Conservation (phyloP, 1,284 basidiomycete species). For the Malassezia dermatis region DNA sequence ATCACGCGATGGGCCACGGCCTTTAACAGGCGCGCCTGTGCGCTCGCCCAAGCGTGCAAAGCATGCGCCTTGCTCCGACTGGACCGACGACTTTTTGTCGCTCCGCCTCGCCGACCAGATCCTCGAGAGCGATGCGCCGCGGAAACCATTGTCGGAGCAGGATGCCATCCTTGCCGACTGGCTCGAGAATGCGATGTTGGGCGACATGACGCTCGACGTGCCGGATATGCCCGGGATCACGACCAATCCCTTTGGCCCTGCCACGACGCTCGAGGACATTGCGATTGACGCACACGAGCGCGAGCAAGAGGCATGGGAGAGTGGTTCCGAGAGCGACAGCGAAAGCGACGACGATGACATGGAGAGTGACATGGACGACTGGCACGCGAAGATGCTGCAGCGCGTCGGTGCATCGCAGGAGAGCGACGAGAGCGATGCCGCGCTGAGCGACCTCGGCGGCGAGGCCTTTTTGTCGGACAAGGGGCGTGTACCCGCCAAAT, state of each 20-base stretch:
- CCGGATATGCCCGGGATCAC: not conserved
- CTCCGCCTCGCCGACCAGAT: conserved; percentile 3
- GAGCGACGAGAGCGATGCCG: not conserved
- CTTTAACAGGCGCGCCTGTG: not conserved
- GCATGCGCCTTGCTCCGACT: not conserved
- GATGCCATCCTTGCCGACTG: conserved; percentile 41
- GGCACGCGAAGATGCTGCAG: not conserved
- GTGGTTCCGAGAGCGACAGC: conserved; percentile 12
- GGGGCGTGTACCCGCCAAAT: not conserved
- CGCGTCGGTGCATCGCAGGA: not conserved
- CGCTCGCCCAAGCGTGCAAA: not conserved
- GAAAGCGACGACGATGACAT: conserved; percentile 16
- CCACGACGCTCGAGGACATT: conserved; percentile 12
- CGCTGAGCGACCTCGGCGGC: not conserved
- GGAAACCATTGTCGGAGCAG: conserved; percentile 23
- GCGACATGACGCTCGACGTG: conserved; percentile 6
- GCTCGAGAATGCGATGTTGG: conserved; percentile 34
- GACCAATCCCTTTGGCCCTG: conserved; percentile 2
- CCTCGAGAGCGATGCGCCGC: not conserved
- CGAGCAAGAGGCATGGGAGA: conserved; percentile 13
- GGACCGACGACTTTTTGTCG: conserved; percentile 5
- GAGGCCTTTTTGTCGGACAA: not conserved
- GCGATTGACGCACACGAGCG: conserved; percentile 10
- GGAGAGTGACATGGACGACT: conserved; percentile 15
- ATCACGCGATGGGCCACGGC: not conserved